These are phyloP conservation scores for Phialophora verrucosa DNA, from an alignment of 2,329 filamentous ascomycete species.

Conservation along the genomic window DNA sequence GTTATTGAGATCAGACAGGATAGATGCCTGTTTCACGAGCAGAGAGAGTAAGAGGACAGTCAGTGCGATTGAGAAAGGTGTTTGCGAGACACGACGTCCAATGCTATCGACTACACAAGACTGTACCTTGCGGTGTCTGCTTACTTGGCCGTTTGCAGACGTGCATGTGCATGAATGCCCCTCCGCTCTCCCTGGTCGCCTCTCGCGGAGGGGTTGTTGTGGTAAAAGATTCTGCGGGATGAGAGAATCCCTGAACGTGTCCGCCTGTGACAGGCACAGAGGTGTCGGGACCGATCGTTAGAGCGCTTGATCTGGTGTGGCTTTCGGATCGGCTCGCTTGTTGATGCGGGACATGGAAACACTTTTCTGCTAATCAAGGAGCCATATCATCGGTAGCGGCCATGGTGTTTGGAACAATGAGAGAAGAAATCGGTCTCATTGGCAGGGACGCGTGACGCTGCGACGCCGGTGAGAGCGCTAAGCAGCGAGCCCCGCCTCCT, in stretches of 20 bases:
- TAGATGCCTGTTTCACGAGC: neutral
- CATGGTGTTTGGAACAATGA: neutral
- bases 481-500: neutral
- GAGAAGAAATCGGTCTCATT: neutral
- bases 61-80: too few relatives aligned
- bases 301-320: neutral
- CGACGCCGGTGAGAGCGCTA: neutral
- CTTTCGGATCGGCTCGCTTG: slow-evolving; percentile 7
- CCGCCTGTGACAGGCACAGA: slow-evolving; percentile 15
- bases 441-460: neutral
- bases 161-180: neutral
- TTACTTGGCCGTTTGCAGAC: neutral
- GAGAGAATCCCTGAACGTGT: slow-evolving; percentile 5
- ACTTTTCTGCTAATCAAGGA: neutral
- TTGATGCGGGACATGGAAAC: neutral
- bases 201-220: neutral
- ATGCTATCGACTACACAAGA: too few relatives aligned
- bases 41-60: too few relatives aligned
- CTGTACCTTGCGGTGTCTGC: too few relatives aligned
- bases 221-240: neutral
- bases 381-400: neutral
- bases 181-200: neutral
- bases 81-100: too few relatives aligned
- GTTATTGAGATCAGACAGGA: neutral
- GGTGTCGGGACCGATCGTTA: neutral